These are phyloP conservation scores for Fraxinus ornus DNA, from an alignment of 305 asterid genomes.

Conservation along the genomic window DNA sequence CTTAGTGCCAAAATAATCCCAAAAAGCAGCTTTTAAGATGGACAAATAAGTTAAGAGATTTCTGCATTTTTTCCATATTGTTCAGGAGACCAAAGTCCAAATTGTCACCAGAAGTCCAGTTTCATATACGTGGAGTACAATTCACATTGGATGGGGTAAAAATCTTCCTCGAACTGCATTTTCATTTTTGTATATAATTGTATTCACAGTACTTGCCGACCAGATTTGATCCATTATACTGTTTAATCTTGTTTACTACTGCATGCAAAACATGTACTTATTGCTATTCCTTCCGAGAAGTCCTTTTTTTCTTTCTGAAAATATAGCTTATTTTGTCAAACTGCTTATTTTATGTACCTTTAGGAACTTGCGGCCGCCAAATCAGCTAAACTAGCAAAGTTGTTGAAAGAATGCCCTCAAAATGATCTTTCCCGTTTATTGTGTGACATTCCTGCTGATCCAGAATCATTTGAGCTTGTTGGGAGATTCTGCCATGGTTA, in stretches of 20 bases:
- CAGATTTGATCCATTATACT: neutral
- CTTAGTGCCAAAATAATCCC: neutral
- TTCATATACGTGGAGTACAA: conserved; percentile 46
- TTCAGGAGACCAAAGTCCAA: conserved; percentile 49
- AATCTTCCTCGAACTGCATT: neutral
- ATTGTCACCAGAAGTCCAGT: conserved; percentile 45
- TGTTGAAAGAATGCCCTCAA: conserved; percentile 41
- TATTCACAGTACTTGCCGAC: neutral
- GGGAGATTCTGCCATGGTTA: conserved; percentile 80
- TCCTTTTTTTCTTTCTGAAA: neutral
- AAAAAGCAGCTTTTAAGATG: neutral
- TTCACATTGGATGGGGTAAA: conserved; percentile 54
- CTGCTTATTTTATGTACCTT: neutral
- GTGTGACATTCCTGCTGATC: conserved; percentile 53
- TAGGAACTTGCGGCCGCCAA: conserved; percentile 65
- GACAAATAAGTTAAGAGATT: neutral
- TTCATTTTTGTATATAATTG: neutral
- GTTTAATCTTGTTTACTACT: neutral
- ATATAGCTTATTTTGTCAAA: neutral
- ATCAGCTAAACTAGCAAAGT: conserved; percentile 51
- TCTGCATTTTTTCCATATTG: neutral
- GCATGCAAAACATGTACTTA: neutral
- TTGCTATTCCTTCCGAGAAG: no score
- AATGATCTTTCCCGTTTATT: conserved; percentile 47
- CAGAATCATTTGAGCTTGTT: conserved; percentile 63